Evolutionary conservation across 257 asterid genomes (phyloP), one percentile per base, ranked within the genome.

Genomic region (Ocimum tenuiflorum): DNA sequence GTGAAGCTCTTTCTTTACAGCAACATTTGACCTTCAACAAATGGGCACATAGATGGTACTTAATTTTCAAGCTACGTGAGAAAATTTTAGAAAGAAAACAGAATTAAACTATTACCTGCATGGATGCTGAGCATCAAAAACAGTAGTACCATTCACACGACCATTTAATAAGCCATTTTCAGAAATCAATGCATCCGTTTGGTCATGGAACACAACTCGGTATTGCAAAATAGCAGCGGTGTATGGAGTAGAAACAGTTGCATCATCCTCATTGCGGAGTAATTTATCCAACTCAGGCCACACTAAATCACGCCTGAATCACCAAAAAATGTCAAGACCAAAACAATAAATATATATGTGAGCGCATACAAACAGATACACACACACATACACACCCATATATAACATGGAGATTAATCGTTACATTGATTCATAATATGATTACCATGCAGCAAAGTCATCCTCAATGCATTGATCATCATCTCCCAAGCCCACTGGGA

Each of bases 391-490:
- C 6, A 8, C 13, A 22, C 10, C 13, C 29, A 18, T 24, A n/a
- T 18, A 17, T 20, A 41, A 49, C 20, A 43, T 64, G 10, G 42
- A 36, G 23, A 60, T 8, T 41, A 64, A 60, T 45, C 20, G 24
- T 58, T 45, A 47, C 4, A 11, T 45, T 33, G 29, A 45, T 39
- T 53, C 51, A 31, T 52, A 41, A 72, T 69, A 39, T 48, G 23
- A 67, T 58, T 86, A 89, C 97, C 97, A 94, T 68, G 95, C 83
- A 55, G 95, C 0, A 73, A 87, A 88, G 81, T 94, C 99, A 74
- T 90, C 99, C 86, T 90, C 99, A 68, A 94, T 94, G 85, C 96
- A 90, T 55, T 94, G 97, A 65, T 94, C 97, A 58, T 94, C 99
- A 66, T 94, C 99, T 38, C 97, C 97, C 72, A 94, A 88, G 71